Evolutionary conservation across 306 rosid species (phyloP).

Genomic region (Malus orientalis): DNA sequence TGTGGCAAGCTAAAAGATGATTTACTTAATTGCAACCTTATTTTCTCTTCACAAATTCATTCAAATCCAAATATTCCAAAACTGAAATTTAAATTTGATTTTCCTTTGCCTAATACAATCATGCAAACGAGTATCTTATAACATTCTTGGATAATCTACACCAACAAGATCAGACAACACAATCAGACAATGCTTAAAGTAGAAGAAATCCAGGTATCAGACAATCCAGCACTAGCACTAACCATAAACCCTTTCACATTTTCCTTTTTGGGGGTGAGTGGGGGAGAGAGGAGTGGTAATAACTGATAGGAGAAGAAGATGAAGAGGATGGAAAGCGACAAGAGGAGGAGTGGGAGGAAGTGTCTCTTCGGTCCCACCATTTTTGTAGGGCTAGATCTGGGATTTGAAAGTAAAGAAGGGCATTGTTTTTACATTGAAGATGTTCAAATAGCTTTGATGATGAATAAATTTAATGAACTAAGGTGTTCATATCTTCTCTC

Average conservation of each 20-base stretch:
- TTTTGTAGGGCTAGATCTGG: too few species aligned
- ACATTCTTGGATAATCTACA: not conserved
- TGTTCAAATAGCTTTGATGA: too few species aligned
- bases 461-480: too few species aligned
- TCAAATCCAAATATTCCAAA: not conserved
- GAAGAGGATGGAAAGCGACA: too few species aligned
- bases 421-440: too few species aligned
- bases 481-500: too few species aligned
- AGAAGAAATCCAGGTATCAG: not conserved
- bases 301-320: too few species aligned
- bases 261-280: not conserved
- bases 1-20: not conserved
- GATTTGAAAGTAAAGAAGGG: too few species aligned
- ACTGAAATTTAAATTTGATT: not conserved
- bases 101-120: not conserved
- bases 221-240: not conserved
- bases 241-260: not conserved
- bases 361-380: too few species aligned
- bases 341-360: too few species aligned
- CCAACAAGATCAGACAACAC: not conserved
- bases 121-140: not conserved
- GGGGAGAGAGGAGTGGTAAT: conserved; percentile 11
- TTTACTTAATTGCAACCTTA: not conserved
- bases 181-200: not conserved
- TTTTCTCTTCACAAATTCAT: not conserved